phyloP scores from a whole-genome alignment of 108 stramenopile genomes.

The Cyclostephanos tholiformis region DNA sequence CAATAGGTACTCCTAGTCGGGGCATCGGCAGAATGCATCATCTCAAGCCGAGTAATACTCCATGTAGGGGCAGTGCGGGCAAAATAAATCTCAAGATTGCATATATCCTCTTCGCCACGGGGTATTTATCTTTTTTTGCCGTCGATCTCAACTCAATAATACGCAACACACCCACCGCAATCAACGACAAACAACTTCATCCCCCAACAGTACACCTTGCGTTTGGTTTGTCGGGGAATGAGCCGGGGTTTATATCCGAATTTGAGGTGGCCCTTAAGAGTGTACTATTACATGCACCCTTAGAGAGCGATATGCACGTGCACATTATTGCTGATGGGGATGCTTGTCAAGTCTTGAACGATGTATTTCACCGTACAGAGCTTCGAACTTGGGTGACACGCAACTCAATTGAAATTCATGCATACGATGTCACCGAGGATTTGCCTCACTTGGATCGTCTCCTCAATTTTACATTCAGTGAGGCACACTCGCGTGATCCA shows the following conservation, averaged over 20 bases:
- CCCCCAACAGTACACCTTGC: conserved; percentile 5
- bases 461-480: background rate
- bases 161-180: too few relatives aligned
- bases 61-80: too few relatives aligned
- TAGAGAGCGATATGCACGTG: conserved; percentile 4
- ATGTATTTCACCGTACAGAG: background rate
- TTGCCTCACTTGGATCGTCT: background rate
- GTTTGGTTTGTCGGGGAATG: conserved; percentile 33
- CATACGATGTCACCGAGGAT: conserved; percentile 18
- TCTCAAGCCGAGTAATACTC: too few relatives aligned
- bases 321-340: conserved; percentile 30
- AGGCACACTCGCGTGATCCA: too few relatives aligned
- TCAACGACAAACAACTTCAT: too few relatives aligned
- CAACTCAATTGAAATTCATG: conserved; percentile 15
- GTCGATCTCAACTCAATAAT: too few relatives aligned
- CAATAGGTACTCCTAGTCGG: too few relatives aligned
- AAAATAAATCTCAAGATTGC: too few relatives aligned
- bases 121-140: too few relatives aligned
- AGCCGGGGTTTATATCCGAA: conserved; percentile 29
- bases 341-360: conserved; percentile 9
- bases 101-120: too few relatives aligned
- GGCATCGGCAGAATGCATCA: too few relatives aligned
- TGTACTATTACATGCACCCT: conserved; percentile 32
- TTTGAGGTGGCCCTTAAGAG: conserved; percentile 39
- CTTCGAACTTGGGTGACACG: background rate